These are phyloP conservation scores for Suillus discolor DNA, from an alignment of 768 basidiomycete genomes.

Conservation along the genomic window DNA sequence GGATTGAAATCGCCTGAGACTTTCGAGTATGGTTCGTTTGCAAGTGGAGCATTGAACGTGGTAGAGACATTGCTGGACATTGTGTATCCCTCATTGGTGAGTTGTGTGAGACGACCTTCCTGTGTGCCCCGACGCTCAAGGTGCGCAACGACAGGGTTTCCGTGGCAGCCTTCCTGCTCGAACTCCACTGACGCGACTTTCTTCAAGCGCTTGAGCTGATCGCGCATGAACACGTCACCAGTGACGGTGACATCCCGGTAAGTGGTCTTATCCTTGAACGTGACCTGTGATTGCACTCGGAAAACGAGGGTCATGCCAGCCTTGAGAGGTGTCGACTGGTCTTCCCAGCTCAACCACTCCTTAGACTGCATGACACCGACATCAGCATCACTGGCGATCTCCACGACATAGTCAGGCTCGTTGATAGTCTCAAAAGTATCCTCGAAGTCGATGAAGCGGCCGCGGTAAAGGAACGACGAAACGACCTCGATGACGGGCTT, in stretches of 20 bases:
- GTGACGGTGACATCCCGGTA: conserved; percentile 80
- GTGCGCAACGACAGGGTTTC: conserved; percentile 93
- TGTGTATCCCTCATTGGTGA: conserved; percentile 86
- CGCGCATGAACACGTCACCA: conserved; percentile 86
- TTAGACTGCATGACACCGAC: conserved; percentile 94
- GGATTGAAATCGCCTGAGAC: conserved; percentile 99
- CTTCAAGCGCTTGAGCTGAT: conserved; percentile 85
- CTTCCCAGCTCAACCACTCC: conserved; percentile 98
- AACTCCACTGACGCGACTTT: conserved; percentile 90
- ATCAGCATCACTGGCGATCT: conserved; percentile 71
- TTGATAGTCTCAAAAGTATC: conserved; percentile 95
- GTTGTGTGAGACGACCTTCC: conserved; percentile 74
- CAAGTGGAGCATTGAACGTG: conserved; percentile 79
- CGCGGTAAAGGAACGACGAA: conserved; percentile 96
- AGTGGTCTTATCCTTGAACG: conserved; percentile 89
- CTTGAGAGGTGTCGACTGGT: conserved; percentile 73
- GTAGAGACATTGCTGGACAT: conserved; percentile 67
- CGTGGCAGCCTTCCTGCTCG: conserved; percentile 83
- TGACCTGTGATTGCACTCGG: conserved; percentile 83
- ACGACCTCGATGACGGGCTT: conserved; percentile 89
- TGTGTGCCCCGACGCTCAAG: conserved; percentile 87
- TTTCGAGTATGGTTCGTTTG: conserved; percentile 95
- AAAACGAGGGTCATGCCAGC: conserved; percentile 87
- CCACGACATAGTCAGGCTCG: conserved; percentile 86
- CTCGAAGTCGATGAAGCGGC: conserved; percentile 89